These are phyloP conservation scores for Mycena maculata DNA, from an alignment of 768 basidiomycete genomes.

Conservation along the genomic window DNA sequence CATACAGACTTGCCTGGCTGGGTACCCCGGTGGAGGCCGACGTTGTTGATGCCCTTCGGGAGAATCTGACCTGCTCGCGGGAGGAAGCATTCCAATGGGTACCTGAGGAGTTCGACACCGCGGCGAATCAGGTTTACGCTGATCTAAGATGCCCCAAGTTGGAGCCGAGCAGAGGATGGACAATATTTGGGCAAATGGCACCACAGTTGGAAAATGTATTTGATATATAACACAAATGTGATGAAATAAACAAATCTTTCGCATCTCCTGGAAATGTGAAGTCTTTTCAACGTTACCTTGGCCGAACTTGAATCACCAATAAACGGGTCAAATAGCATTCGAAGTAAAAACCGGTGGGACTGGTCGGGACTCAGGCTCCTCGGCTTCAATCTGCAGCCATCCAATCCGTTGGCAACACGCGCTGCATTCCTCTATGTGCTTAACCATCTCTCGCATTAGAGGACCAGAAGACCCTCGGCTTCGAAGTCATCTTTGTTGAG, in stretches of 20 bases:
- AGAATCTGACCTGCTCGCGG: not conserved
- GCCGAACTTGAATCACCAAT: too few relatives aligned
- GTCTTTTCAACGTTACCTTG: too few relatives aligned
- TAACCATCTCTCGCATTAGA: constrained; percentile 22
- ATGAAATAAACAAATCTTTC: too few relatives aligned
- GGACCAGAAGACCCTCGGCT: constrained; percentile 32
- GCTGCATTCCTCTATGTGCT: constrained; percentile 26
- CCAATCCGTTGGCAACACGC: constrained; percentile 8
- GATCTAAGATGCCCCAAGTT: constrained; percentile 1
- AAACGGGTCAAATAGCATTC: not conserved
- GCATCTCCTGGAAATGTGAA: too few relatives aligned
- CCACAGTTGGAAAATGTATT: not conserved
- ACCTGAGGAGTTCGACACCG: not conserved
- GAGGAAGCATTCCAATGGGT: constrained; percentile 24
- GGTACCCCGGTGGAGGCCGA: not conserved
- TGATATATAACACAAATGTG: not conserved
- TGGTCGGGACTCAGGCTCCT: too few relatives aligned
- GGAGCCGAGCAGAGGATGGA: constrained; percentile 13
- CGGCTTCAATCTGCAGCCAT: constrained; percentile 14
- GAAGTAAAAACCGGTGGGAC: not conserved
- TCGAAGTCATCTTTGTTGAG: constrained; percentile 35
- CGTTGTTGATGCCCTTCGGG: not conserved
- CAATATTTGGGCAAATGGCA: constrained; percentile 12
- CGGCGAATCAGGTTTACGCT: not conserved
- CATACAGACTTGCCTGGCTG: constrained; percentile 10